Percentiles rank a stretch among this genome's conserved stretches.
These are phyloP conservation scores for Yamadazyma scolyti DNA, from an alignment of 805 yeast species.

Conservation along the genomic window DNA sequence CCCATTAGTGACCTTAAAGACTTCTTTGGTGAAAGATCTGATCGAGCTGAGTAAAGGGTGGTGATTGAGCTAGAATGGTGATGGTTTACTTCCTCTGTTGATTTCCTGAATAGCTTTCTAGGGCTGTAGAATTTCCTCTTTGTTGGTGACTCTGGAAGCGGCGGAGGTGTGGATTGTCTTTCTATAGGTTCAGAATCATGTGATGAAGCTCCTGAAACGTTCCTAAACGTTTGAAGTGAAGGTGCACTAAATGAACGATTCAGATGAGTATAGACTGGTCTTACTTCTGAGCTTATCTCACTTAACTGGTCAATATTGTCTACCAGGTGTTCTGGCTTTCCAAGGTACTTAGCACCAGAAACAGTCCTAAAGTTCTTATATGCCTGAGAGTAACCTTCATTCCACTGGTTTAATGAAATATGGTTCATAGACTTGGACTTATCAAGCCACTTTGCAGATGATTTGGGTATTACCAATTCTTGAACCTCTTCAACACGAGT, in stretches of 20 bases:
- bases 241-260: slow-evolving; percentile 36
- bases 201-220: slow-evolving; percentile 12
- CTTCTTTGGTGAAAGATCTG: slow-evolving; percentile 11
- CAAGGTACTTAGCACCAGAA: slow-evolving; percentile 21
- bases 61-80: slow-evolving; percentile 25
- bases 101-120: slow-evolving; percentile 18
- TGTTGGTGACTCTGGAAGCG: slow-evolving; percentile 23
- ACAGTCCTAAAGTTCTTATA: slow-evolving; percentile 22
- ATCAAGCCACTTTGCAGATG: slow-evolving; percentile 10
- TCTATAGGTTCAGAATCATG: neutral
- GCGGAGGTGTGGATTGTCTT: slow-evolving; percentile 8
- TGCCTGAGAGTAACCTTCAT: slow-evolving; percentile 14
- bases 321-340: too few relatives aligned
- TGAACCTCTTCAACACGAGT: slow-evolving; percentile 6
- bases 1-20: slow-evolving; percentile 9
- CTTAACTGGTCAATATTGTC: slow-evolving; percentile 27
- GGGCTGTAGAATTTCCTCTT: slow-evolving; percentile 32
- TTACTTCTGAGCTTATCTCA: slow-evolving; percentile 15
- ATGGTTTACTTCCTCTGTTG: slow-evolving; percentile 14
- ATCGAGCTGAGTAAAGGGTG: slow-evolving; percentile 9
- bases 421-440: slow-evolving; percentile 11
- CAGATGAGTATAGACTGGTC: slow-evolving; percentile 14
- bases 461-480: slow-evolving; percentile 28
- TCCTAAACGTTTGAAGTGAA: slow-evolving; percentile 36
- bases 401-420: slow-evolving; percentile 33